Base-by-base conservation (phyloP, 306 rosid genomes). In the Hippophae gyantsensis region DNA sequence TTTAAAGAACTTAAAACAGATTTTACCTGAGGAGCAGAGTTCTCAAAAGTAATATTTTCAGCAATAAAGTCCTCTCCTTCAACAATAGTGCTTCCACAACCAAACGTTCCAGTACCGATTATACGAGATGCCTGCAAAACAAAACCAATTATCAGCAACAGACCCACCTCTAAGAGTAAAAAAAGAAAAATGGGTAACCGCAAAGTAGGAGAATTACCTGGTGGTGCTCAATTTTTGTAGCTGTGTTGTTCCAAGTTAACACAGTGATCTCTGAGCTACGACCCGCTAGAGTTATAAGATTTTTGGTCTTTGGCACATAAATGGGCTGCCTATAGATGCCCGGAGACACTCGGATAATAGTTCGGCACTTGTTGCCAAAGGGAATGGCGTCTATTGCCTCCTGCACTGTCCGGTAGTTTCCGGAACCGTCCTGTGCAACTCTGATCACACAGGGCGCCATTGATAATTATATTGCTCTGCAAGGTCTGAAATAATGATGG, bases 31-130 rank as follows among this genome's bases (percentile, higher is more conserved):
- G 97, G 89, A 54, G 90, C 60, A 56, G 87, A 87, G 72, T 90
- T 87, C 82, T 90, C 92, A 65, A 90, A 87, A 5, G 97, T 90
- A 61, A 90, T 76, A 51, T 90, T 90, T 79, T 87, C 94, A 56
- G 96, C 96, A 69, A 90, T 85, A 41, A 90, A 90, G 54, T 90
- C 97, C 67, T 78, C 90, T 13, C 96, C 97, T 83, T 90, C 97
- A 52, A 90, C 92, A 75, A 90, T 90, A 5, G 63, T 43, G 44
- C 79, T 84, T 45, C 94, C 97, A 67, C 97, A 84, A 52, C 89
- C 97, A 75, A 90, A 90, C 18, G 96, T 90, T 50, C 97, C 97
- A 45, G 81, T 83, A 42, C 97, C 97, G 44, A 85, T 79, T 67
- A 85, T 61, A 48, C 75, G 72, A 67, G 74, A 50, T 60, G 67